Conservation (phyloP, 176 grass and related monocot genomes). For the Oryza meyeriana region DNA sequence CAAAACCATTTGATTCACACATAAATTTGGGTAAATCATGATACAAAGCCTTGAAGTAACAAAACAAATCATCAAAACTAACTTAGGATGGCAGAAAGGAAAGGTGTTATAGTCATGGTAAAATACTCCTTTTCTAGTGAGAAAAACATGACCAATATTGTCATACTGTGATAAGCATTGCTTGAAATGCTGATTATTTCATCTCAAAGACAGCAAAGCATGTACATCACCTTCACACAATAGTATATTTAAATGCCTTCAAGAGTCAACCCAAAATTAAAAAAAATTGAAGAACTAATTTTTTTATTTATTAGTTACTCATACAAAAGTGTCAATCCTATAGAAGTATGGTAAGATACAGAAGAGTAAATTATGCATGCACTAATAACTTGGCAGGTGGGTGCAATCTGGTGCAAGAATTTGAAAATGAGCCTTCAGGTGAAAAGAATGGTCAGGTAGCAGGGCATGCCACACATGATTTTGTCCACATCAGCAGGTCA, state of each 20-base stretch:
- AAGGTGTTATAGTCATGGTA: conserved; percentile 1
- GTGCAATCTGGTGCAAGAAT: background rate
- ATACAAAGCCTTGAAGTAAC: background rate
- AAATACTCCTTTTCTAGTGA: background rate
- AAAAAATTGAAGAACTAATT: conserved; percentile 21
- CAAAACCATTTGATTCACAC: background rate
- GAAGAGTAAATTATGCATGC: background rate
- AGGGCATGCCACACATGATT: background rate
- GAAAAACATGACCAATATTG: background rate
- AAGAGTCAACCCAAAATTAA: conserved; percentile 2
- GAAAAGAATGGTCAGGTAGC: background rate
- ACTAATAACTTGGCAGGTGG: background rate
- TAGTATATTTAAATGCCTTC: conserved; percentile 16
- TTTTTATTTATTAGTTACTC: conserved; percentile 22
- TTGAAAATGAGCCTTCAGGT: background rate
- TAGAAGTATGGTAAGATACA: conserved; percentile 15
- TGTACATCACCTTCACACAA: background rate
- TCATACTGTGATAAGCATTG: conserved; percentile 9
- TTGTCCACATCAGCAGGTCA: background rate
- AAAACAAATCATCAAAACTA: background rate
- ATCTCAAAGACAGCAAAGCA: conserved; percentile 14
- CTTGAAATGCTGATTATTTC: conserved; percentile 8
- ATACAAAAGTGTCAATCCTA: background rate
- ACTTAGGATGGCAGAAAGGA: conserved; percentile 5
- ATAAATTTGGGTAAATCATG: conserved; percentile 21